These are phyloP conservation scores for Bruguiera parviflora DNA, from an alignment of 345 rosid genomes.

Conservation along the genomic window DNA sequence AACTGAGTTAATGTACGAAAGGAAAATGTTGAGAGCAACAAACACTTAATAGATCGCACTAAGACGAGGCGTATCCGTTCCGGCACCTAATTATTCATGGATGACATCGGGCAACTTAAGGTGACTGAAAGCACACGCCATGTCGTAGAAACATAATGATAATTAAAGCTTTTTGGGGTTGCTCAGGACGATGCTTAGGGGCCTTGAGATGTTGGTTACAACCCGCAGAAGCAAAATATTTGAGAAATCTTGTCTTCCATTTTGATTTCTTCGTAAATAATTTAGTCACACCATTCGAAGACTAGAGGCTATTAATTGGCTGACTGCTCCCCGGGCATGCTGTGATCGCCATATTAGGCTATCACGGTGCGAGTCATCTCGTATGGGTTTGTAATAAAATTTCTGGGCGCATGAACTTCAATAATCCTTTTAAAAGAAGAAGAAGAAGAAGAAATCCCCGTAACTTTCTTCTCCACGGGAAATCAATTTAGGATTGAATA, in stretches of 20 bases:
- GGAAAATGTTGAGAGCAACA: neutral
- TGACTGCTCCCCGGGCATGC: slow-evolving; percentile 8
- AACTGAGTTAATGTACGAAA: neutral
- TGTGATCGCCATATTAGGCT: neutral
- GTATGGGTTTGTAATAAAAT: no score
- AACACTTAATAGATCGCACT: neutral
- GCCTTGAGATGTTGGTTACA: neutral
- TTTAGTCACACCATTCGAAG: no score
- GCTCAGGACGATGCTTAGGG: slow-evolving; percentile 9
- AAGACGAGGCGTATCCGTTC: slow-evolving; percentile 19
- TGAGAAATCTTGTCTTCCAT: neutral
- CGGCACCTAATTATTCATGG: slow-evolving; percentile 20
- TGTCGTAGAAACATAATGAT: neutral
- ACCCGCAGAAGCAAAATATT: slow-evolving; percentile 2
- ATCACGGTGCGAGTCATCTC: neutral
- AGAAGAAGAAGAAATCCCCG: no score
- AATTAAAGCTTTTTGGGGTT: neutral
- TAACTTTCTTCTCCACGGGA: no score
- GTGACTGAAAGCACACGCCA: slow-evolving; percentile 36
- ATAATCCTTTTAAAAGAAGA: no score
- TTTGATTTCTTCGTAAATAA: no score
- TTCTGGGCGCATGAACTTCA: no score
- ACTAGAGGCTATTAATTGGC: no score
- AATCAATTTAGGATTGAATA: no score
- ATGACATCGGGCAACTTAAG: slow-evolving; percentile 26